Conservation (phyloP, 257 asterid species). For the Scutellaria baicalensis region DNA sequence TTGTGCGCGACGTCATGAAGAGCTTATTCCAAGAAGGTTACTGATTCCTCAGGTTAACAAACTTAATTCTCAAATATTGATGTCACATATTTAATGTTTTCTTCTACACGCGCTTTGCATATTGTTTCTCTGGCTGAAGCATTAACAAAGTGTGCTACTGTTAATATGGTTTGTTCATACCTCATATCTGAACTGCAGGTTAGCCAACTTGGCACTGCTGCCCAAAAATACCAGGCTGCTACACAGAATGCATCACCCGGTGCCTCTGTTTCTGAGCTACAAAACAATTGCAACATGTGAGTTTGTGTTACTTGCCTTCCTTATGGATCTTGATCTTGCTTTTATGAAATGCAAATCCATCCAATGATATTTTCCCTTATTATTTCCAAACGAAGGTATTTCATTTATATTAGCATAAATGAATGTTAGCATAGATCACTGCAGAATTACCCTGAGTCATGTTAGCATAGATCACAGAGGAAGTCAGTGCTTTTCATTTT, state of each 20-base stretch:
- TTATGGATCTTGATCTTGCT: conserved; percentile 4
- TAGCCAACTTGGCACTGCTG: conserved; percentile 92
- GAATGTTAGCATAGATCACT: not conserved
- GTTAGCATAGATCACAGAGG: not conserved
- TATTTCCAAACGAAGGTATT: not conserved
- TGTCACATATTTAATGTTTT: not conserved
- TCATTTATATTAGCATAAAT: too few relatives aligned
- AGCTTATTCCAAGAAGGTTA: conserved; percentile 89
- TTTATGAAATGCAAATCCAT: not conserved
- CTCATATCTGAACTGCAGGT: conserved; percentile 45
- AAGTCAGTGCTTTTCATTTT: not conserved
- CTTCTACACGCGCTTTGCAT: not conserved
- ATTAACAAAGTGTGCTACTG: not conserved
- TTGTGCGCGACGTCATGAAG: conserved; percentile 97
- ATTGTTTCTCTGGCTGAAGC: not conserved
- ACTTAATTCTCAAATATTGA: not conserved
- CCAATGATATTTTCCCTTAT: not conserved
- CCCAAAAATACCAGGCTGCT: conserved; percentile 92
- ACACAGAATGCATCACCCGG: conserved; percentile 65
- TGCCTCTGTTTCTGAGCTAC: conserved; percentile 71
- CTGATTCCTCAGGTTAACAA: conserved; percentile 83
- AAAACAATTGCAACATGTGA: conserved; percentile 89
- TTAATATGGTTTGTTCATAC: not conserved
- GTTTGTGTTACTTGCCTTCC: conserved; percentile 25
- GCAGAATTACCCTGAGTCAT: not conserved